phyloP scores from a whole-genome alignment of 2,329 filamentous ascomycete species.

The Hypoxylon sp. region DNA sequence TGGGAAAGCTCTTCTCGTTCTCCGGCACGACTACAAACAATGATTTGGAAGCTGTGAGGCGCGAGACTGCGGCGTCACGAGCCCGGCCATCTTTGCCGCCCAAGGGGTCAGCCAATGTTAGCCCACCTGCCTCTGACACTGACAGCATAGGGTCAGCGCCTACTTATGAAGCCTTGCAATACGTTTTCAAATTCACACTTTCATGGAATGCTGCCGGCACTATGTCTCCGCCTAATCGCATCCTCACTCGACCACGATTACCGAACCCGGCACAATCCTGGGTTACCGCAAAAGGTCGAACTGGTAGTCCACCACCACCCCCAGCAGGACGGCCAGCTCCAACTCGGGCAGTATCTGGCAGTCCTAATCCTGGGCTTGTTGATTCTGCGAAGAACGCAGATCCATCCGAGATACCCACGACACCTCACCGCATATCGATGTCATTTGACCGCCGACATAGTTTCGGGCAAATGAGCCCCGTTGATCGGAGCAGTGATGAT shows the following conservation, averaged over 20 bases:
- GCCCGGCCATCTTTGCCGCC: constrained; percentile 57
- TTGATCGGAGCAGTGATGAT: constrained; percentile 47
- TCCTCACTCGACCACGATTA: constrained; percentile 77
- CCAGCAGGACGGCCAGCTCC: constrained; percentile 59
- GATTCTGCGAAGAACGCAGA: constrained; percentile 67
- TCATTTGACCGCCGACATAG: constrained; percentile 46
- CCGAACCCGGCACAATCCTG: constrained; percentile 78
- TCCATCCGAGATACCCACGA: constrained; percentile 54
- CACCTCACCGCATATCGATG: constrained; percentile 46
- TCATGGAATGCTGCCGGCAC: constrained; percentile 72
- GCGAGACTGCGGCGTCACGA: constrained; percentile 65
- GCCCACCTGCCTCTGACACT: constrained; percentile 62
- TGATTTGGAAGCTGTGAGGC: constrained; percentile 65
- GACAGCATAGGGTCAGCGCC: constrained; percentile 71
- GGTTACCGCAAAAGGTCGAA: constrained; percentile 62
- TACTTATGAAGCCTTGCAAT: constrained; percentile 69
- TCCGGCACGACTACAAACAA: constrained; percentile 58
- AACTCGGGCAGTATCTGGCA: constrained; percentile 65
- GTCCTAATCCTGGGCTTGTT: constrained; percentile 62
- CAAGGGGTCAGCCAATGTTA: constrained; percentile 55
- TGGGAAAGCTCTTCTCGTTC: constrained; percentile 74
- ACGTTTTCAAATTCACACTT: constrained; percentile 81
- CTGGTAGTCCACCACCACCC: constrained; percentile 58
- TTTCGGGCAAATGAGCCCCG: constrained; percentile 43
- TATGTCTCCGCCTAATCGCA: constrained; percentile 70